Base-by-base conservation (phyloP, 108 stramenopile species). In the Skeletonema menzelii region DNA sequence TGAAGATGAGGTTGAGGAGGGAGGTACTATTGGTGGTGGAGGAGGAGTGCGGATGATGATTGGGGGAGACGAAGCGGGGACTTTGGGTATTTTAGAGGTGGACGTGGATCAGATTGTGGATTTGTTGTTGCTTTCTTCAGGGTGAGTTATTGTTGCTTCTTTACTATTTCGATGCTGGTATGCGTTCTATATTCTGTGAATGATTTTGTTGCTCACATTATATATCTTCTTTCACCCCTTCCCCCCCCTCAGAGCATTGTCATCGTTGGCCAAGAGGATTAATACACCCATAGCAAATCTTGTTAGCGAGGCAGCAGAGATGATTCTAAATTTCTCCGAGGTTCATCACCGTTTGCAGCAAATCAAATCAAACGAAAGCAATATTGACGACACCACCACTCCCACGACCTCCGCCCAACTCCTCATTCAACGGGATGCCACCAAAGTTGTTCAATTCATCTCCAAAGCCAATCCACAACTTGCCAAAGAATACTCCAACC, bases 101-200 rank as follows among this genome's bases (percentile, higher is more conserved):
- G 72, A 64, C 44, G 72, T 80, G 20, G 56, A 59, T 22, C 63
- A 59, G 64, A 59, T 80, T 69, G 73, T 80, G 27, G 79, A 80
- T 65, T 38, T 80, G 65, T 53, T 80, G 63, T 53, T 80, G 58
- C 53, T 73, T 42, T 34, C 15, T 42, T 61, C 49, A 13, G 67
- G 79, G 79, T 80, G 56, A 46, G 79, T 73, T 37, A 10, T 37
- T 1, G 8, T 37, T 2, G 11, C 12, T 20, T 8, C 11, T 19
- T 63, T 57, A 12, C 22, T 6, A 27, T 56, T 24, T 49, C 4
- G 56, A 24, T 42, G 40, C 0, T 42, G 11, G 15, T 15, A 42
- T 42, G 40, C 15, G 3, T 3, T 12, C 4, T 42, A 24, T n/a
- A 24, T 4, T 58, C 14, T 0, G 13, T 58, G 19, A 3, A 15